These are phyloP conservation scores for Lignosus rhinocerotis DNA, from an alignment of 1,284 basidiomycete species.

Conservation along the genomic window DNA sequence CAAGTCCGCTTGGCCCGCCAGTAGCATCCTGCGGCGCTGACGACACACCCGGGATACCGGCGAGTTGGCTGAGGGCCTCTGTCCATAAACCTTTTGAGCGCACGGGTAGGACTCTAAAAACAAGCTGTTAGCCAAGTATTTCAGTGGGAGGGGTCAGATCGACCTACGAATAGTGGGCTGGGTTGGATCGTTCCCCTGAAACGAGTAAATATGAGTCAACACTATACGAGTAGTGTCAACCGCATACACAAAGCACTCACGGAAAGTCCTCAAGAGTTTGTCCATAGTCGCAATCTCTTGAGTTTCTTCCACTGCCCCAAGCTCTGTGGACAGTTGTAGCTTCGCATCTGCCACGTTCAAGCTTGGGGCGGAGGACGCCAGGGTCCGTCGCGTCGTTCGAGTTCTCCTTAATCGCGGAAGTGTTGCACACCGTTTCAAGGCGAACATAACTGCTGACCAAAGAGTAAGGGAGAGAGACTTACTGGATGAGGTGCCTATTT, in stretches of 20 bases:
- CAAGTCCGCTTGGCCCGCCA: slow-evolving; percentile 12
- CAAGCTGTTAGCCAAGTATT: not conserved
- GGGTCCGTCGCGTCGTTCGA: not conserved
- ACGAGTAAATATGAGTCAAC: not conserved
- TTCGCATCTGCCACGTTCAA: slow-evolving; percentile 11
- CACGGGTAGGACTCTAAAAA: slow-evolving; percentile 20
- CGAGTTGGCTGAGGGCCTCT: slow-evolving; percentile 45
- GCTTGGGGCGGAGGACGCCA: slow-evolving; percentile 12
- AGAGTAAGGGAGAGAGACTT: no score
- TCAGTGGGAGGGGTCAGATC: not conserved
- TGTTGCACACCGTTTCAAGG: not conserved
- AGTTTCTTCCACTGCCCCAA: slow-evolving; percentile 47
- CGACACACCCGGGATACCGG: slow-evolving; percentile 26
- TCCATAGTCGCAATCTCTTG: slow-evolving; percentile 62
- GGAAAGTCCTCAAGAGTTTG: slow-evolving; percentile 52
- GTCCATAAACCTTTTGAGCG: slow-evolving; percentile 49
- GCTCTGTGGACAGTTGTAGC: slow-evolving; percentile 26
- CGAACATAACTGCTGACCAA: not conserved
- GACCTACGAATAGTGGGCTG: slow-evolving; percentile 52
- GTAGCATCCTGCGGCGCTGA: not conserved
- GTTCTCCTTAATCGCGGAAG: not conserved
- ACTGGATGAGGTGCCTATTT: no score
- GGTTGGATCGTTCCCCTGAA: slow-evolving; percentile 50
- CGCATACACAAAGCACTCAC: slow-evolving; percentile 41
- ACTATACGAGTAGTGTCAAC: not conserved